Evolutionary conservation across 148 eudicot species (phyloP).

Genomic region (Rhododendron kiyosumense): DNA sequence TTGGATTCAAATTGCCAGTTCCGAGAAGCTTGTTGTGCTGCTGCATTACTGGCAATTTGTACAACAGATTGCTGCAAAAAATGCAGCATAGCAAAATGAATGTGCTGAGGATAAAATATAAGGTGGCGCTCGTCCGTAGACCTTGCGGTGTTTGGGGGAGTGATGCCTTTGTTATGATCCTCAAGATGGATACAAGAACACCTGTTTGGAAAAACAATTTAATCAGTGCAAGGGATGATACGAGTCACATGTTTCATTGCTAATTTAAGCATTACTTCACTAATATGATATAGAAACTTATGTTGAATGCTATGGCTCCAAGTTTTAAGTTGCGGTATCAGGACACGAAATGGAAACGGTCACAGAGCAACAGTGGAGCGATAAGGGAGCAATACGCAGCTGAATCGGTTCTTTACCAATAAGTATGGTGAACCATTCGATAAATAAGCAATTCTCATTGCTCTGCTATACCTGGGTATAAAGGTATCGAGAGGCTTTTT

Average conservation of each 20-base stretch:
- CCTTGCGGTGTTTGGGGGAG: slow-evolving; percentile 65
- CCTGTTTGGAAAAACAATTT: slow-evolving; percentile 29
- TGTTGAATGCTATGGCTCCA: not conserved
- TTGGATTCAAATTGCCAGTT: slow-evolving; percentile 10
- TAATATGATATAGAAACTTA: too few relatives aligned
- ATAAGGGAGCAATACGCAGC: too few relatives aligned
- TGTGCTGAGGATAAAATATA: slow-evolving; percentile 59
- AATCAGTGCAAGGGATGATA: not conserved
- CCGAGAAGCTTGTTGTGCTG: slow-evolving; percentile 40
- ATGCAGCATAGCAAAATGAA: slow-evolving; percentile 48
- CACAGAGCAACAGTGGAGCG: too few relatives aligned
- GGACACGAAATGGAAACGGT: not conserved
- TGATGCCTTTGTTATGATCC: slow-evolving; percentile 77
- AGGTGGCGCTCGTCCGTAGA: slow-evolving; percentile 56
- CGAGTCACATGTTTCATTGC: not conserved
- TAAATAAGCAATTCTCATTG: too few relatives aligned
- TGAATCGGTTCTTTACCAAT: not conserved
- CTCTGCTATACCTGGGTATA: too few relatives aligned
- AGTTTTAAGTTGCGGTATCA: not conserved
- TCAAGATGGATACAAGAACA: slow-evolving; percentile 55
- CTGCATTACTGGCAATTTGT: slow-evolving; percentile 55
- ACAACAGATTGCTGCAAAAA: slow-evolving; percentile 56
- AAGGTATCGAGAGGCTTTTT: too few relatives aligned
- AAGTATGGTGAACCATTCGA: not conserved
- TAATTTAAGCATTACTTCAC: not conserved